These are phyloP conservation scores for Parsonsia alboflavescens DNA, from an alignment of 257 asterid genomes.

Conservation along the genomic window DNA sequence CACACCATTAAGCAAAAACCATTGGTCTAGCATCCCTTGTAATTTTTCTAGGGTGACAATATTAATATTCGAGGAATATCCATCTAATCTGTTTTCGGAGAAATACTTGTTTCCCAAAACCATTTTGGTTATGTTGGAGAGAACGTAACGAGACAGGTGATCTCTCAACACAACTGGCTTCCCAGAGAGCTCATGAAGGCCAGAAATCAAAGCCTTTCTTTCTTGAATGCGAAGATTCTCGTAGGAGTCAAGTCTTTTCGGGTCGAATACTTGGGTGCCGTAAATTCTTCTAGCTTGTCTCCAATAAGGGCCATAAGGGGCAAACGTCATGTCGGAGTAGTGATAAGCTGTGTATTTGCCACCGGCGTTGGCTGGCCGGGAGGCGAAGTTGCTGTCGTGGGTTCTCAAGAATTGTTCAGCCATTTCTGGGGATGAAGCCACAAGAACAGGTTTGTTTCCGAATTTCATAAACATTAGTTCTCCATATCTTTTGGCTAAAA, in stretches of 20 bases:
- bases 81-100: neutral
- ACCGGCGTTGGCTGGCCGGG: constrained; percentile 29
- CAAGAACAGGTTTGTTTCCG: constrained; percentile 28
- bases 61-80: too few relatives aligned
- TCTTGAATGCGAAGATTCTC: constrained; percentile 32
- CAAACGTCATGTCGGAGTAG: constrained; percentile 27
- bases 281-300: constrained; percentile 30
- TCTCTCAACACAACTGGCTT: constrained; percentile 24
- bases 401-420: constrained; percentile 29
- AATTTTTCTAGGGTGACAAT: constrained; percentile 16
- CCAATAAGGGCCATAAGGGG: constrained; percentile 38
- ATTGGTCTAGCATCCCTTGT: constrained; percentile 28
- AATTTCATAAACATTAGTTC: constrained; percentile 29
- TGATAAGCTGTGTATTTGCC: constrained; percentile 31
- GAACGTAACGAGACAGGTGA: constrained; percentile 15
- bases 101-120: constrained; percentile 18
- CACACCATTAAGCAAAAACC: constrained; percentile 33
- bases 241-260: constrained; percentile 22
- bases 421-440: constrained; percentile 39
- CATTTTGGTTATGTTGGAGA: constrained; percentile 17
- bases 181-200: constrained; percentile 17
- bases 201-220: constrained; percentile 17
- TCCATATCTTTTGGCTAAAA: constrained; percentile 28
- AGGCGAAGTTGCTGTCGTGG: constrained; percentile 33
- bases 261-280: constrained; percentile 18